Conservation (phyloP, 176 grass and related monocot species). For the Themeda triandra region DNA sequence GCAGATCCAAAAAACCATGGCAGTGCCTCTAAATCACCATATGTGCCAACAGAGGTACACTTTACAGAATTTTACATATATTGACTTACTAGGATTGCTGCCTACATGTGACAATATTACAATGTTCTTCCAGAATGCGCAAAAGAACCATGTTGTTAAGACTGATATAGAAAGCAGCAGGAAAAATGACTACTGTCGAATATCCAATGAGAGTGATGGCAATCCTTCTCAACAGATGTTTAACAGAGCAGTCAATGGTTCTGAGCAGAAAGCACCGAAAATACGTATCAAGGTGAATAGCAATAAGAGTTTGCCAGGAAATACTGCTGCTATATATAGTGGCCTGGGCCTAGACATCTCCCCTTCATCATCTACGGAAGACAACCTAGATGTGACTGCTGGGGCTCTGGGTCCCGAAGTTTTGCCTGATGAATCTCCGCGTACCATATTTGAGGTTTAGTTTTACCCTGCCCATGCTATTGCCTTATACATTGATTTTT, state of each 20-base stretch:
- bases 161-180: slow-evolving; percentile 32
- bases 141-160: slow-evolving; percentile 37
- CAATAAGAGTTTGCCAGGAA: slow-evolving; percentile 42
- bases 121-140: slow-evolving; percentile 38
- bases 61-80: slow-evolving; percentile 16
- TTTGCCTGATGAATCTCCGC: slow-evolving; percentile 43
- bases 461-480: background rate
- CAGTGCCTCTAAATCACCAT: slow-evolving; percentile 51
- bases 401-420: slow-evolving; percentile 1
- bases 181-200: slow-evolving; percentile 29
- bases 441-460: slow-evolving; percentile 58
- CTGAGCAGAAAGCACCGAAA: slow-evolving; percentile 50
- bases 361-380: slow-evolving; percentile 61
- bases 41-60: background rate
- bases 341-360: slow-evolving; percentile 70
- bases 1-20: slow-evolving; percentile 39
- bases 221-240: slow-evolving; percentile 28
- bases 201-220: slow-evolving; percentile 27
- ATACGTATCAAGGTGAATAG: slow-evolving; percentile 58
- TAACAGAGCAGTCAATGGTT: slow-evolving; percentile 39
- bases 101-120: slow-evolving; percentile 19
- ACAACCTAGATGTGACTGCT: slow-evolving; percentile 39
- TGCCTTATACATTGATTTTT: background rate
- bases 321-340: slow-evolving; percentile 71
- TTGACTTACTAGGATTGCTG: slow-evolving; percentile 32